Percentiles rank a stretch among this genome's conserved stretches.
Conservation (phyloP, 495 filamentous ascomycete species). For the Podospora sp. region DNA sequence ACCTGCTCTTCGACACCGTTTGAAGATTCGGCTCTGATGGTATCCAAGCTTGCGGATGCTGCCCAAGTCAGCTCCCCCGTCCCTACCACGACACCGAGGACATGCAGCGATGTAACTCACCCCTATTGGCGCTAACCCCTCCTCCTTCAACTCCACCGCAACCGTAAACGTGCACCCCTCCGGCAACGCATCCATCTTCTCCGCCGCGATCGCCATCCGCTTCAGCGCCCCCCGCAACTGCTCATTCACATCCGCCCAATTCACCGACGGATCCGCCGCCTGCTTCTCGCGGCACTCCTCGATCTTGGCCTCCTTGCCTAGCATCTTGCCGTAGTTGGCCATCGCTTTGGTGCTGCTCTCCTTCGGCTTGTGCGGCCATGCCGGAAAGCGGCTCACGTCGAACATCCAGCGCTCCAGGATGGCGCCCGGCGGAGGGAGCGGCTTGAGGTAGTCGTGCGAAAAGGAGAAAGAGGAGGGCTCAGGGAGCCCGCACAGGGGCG, state of each 20-base stretch:
- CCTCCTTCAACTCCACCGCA: conserved; percentile 79
- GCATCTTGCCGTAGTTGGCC: conserved; percentile 34
- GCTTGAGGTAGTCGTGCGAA: too few species aligned
- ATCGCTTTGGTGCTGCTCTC: conserved; percentile 34
- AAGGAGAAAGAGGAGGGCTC: neutral
- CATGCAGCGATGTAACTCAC: conserved; percentile 45
- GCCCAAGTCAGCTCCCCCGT: neutral
- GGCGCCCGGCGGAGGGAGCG: conserved; percentile 30
- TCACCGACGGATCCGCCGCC: conserved; percentile 28
- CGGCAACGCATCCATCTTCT: conserved; percentile 66
- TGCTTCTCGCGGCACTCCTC: conserved; percentile 36
- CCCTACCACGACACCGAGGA: neutral
- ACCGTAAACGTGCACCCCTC: conserved; percentile 82
- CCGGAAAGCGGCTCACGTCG: conserved; percentile 76
- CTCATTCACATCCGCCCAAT: conserved; percentile 49
- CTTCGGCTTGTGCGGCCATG: conserved; percentile 47
- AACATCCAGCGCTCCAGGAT: conserved; percentile 85
- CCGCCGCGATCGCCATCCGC: conserved; percentile 56
- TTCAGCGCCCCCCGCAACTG: conserved; percentile 54
- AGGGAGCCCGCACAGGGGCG: conserved; percentile 35
- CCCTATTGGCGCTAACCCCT: conserved; percentile 73
- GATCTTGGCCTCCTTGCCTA: conserved; percentile 45
- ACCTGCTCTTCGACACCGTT: conserved; percentile 40
- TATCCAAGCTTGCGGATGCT: conserved; percentile 70
- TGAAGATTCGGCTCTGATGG: conserved; percentile 57